Conservation (phyloP, 169 alveolate genomes). For the Plasmodium chabaudi region DNA sequence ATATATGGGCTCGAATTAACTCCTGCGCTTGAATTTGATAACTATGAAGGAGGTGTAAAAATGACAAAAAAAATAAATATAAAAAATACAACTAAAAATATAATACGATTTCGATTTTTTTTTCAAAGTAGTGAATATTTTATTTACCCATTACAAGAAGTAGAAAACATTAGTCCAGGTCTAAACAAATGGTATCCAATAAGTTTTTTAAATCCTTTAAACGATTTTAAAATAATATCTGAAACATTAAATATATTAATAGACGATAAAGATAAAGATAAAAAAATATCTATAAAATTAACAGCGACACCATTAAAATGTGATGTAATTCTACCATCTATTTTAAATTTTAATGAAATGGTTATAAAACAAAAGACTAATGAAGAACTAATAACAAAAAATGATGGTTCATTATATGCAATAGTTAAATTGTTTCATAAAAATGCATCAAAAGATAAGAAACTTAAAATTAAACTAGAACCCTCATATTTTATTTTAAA, state of each 20-base stretch:
- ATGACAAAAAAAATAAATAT: constrained; percentile 42
- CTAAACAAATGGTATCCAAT: constrained; percentile 48
- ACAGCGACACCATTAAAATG: constrained; percentile 73
- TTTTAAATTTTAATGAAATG: constrained; percentile 55
- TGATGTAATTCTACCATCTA: constrained; percentile 49
- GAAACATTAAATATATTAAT: constrained; percentile 54
- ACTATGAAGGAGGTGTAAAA: constrained; percentile 73
- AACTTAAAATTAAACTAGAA: constrained; percentile 45
- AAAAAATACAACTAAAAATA: constrained; percentile 63
- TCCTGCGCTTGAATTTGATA: constrained; percentile 47
- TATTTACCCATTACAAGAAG: constrained; percentile 73
- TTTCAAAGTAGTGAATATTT: constrained; percentile 62
- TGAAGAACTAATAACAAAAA: constrained; percentile 48
- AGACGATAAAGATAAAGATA: constrained; percentile 44
- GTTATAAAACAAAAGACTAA: constrained; percentile 59
- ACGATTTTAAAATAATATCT: constrained; percentile 46
- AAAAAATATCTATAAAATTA: constrained; percentile 38
- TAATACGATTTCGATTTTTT: constrained; percentile 55
- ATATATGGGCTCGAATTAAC: constrained; percentile 57
- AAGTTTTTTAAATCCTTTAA: constrained; percentile 60
- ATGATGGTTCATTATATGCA: constrained; percentile 55
- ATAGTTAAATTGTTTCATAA: constrained; percentile 52
- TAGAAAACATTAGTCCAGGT: constrained; percentile 74
- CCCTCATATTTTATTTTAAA: constrained; percentile 65
- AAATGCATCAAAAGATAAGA: constrained; percentile 33